Evolutionary conservation across 108 stramenopile species (phyloP).

Genomic region (Skeletonema costatum): DNA sequence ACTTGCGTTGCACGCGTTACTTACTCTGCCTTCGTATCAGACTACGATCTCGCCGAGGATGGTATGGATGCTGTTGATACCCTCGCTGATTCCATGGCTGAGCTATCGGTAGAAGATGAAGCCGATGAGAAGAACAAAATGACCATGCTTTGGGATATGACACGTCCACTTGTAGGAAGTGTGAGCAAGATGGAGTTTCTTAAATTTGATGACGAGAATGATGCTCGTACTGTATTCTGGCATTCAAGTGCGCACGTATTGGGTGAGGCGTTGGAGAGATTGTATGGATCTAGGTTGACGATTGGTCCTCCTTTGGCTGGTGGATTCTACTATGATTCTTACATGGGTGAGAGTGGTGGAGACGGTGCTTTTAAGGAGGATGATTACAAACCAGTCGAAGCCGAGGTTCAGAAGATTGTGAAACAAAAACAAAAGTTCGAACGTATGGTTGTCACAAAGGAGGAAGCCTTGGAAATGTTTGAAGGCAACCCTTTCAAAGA

Average conservation of each 20-base stretch:
- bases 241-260: constrained; percentile 98
- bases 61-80: constrained; percentile 84
- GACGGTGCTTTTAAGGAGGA: constrained; percentile 85
- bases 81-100: constrained; percentile 74
- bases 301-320: constrained; percentile 95
- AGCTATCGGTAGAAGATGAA: constrained; percentile 62
- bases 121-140: constrained; percentile 44
- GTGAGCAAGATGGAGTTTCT: constrained; percentile 88
- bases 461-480: constrained; percentile 96
- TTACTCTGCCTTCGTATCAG: constrained; percentile 73
- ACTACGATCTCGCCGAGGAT: constrained; percentile 78
- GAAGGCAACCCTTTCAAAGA: constrained; percentile 98
- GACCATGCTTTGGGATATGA: constrained; percentile 95
- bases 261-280: constrained; percentile 95
- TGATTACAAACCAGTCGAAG: constrained; percentile 86
- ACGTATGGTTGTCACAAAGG: constrained; percentile 97
- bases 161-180: constrained; percentile 89
- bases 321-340: constrained; percentile 99
- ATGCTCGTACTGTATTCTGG: constrained; percentile 98
- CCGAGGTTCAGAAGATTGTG: constrained; percentile 83
- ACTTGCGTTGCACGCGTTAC: constrained; percentile 88
- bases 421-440: constrained; percentile 98
- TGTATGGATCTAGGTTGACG: constrained; percentile 93
- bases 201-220: constrained; percentile 89
- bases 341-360: constrained; percentile 83